phyloP scores from a whole-genome alignment of 768 basidiomycete species.

The Mycena belliarum region DNA sequence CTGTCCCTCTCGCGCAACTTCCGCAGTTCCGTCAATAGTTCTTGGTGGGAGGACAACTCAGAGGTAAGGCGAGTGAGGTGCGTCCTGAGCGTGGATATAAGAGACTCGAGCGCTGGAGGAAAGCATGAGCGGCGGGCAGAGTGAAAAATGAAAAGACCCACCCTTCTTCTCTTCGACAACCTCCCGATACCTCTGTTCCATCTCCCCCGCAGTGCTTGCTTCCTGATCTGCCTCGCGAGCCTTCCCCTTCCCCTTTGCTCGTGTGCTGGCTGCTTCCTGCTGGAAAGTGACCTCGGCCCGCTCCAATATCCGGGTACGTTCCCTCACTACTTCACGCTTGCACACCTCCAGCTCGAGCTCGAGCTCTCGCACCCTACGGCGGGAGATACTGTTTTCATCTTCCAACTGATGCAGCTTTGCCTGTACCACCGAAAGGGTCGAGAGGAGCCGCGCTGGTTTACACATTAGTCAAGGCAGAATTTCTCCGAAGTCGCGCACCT shows the following conservation, averaged over 20 bases:
- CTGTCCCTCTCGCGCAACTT: conserved; percentile 64
- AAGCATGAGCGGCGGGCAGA: conserved; percentile 5
- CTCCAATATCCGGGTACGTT: conserved; percentile 65
- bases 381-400: conserved; percentile 78
- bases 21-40: conserved; percentile 66
- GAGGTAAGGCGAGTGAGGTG: conserved; percentile 78
- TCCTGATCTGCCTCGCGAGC: conserved; percentile 31
- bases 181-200: conserved; percentile 62
- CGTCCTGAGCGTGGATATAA: conserved; percentile 70
- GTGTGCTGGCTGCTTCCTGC: conserved; percentile 30
- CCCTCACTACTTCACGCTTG: conserved; percentile 72
- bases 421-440: conserved; percentile 64
- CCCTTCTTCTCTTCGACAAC: conserved; percentile 90
- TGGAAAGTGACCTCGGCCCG: conserved; percentile 47
- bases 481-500: conserved; percentile 43
- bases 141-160: conserved; percentile 32
- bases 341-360: conserved; percentile 85
- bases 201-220: conserved; percentile 33
- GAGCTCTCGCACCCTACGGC: conserved; percentile 81
- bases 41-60: conserved; percentile 78
- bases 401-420: conserved; percentile 72
- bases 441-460: conserved; percentile 56
- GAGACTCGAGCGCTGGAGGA: conserved; percentile 71
- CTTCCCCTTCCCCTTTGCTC: conserved; percentile 41
- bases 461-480: not conserved